These are phyloP conservation scores for Sclerotinia minor DNA, from an alignment of 2,329 filamentous ascomycete genomes.

Conservation along the genomic window DNA sequence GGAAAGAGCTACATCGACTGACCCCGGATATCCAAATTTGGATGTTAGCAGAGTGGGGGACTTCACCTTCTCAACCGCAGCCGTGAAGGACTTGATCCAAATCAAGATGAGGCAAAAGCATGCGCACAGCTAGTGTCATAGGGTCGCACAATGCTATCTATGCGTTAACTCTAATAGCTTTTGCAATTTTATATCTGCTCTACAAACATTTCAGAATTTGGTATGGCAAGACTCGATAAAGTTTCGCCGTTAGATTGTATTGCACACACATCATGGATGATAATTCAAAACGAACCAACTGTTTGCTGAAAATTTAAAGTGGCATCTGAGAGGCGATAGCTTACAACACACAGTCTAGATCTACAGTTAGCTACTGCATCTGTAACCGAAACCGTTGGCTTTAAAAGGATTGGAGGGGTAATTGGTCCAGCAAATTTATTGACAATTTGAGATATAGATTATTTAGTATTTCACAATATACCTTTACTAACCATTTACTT, in stretches of 20 bases:
- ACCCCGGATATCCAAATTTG: neutral
- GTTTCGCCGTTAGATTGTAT: too few relatives aligned
- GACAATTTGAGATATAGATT: neutral
- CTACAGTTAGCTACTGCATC: neutral
- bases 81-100: neutral
- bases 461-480: neutral
- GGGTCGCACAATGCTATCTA: too few relatives aligned
- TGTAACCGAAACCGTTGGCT: neutral
- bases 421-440: neutral
- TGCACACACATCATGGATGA: neutral
- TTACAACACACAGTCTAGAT: neutral
- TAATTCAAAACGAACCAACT: neutral
- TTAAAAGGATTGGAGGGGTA: too few relatives aligned
- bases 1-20: neutral
- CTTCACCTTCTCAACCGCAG: neutral
- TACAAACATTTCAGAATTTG: neutral
- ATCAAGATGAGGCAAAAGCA: neutral
- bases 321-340: neutral
- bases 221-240: neutral
- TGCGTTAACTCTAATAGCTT: neutral
- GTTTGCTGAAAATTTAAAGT: conserved; percentile 1
- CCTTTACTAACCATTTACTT: too few relatives aligned
- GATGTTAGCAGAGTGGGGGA: neutral
- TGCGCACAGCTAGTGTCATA: too few relatives aligned
- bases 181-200: neutral